Conservation (phyloP, 2,329 filamentous ascomycete species). For the Juglanconis sp. region DNA sequence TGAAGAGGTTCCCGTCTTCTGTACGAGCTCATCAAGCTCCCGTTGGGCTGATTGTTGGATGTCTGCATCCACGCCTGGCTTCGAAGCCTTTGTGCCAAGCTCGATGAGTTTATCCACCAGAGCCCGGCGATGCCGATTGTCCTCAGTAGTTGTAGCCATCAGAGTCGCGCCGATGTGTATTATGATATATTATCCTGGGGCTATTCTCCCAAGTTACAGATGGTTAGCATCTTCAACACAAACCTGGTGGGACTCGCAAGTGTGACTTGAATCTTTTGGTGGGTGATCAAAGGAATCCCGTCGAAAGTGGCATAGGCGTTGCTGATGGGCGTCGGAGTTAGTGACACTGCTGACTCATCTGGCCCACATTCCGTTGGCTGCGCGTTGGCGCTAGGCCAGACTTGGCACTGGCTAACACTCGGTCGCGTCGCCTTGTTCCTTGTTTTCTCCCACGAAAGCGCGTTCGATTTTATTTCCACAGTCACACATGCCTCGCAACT, state of each 20-base stretch:
- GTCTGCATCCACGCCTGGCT: constrained; percentile 34
- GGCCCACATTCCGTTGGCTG: background rate
- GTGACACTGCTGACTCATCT: background rate
- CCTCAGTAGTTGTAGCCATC: constrained; percentile 7
- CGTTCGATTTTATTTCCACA: background rate
- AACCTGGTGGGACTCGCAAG: background rate
- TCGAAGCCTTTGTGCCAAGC: constrained; percentile 47
- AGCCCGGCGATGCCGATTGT: constrained; percentile 25
- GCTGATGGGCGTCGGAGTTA: background rate
- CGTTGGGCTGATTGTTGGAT: constrained; percentile 32
- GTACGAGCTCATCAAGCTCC: constrained; percentile 46
- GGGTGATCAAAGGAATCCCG: background rate
- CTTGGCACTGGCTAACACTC: background rate
- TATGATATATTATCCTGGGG: background rate
- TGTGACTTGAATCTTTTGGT: background rate
- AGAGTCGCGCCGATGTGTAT: background rate
- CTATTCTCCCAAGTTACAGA: too few species aligned
- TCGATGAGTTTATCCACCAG: constrained; percentile 34
- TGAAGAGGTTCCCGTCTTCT: constrained; percentile 24
- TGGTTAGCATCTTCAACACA: background rate
- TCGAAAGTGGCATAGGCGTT: background rate
- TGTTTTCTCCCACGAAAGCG: background rate
- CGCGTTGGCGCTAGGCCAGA: too few species aligned
- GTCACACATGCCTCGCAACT: constrained; percentile 21
- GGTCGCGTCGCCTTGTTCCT: background rate